Conservation (phyloP, 371 early-diverging fungal genomes). For the Mucor plumbeus region DNA sequence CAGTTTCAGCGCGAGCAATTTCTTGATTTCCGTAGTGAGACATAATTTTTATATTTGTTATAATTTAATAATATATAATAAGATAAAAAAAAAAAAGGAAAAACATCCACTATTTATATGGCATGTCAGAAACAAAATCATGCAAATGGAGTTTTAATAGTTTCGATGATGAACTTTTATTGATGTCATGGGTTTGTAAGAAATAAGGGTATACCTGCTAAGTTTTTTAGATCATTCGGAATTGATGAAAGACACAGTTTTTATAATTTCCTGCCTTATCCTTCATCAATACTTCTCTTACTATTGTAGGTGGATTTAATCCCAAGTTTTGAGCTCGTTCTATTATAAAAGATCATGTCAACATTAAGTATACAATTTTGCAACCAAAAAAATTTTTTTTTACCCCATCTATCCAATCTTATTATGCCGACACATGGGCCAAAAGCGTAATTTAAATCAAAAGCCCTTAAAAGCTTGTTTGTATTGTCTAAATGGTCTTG, state of each 20-base stretch:
- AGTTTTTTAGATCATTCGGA: slow-evolving; percentile 3
- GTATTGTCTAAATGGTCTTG: slow-evolving; percentile 12
- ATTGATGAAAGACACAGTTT: slow-evolving; percentile 19
- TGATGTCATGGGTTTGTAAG: slow-evolving; percentile 16
- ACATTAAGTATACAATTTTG: background rate
- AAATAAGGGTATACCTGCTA: background rate
- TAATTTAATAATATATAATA: background rate
- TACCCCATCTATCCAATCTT: slow-evolving; percentile 25
- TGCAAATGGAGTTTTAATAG: background rate
- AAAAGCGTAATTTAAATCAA: slow-evolving; percentile 24
- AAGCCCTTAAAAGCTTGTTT: slow-evolving; percentile 12
- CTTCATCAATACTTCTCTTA: slow-evolving; percentile 7
- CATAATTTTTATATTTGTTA: background rate
- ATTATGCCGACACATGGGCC: slow-evolving; percentile 30
- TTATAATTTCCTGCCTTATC: slow-evolving; percentile 1
- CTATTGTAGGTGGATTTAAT: slow-evolving; percentile 1
- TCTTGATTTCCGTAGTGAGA: slow-evolving; percentile 4
- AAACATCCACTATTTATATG: background rate
- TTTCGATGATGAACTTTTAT: background rate
- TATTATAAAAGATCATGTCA: background rate
- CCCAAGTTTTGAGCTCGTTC: slow-evolving; percentile 17
- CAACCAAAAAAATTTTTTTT: background rate
- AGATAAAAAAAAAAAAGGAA: slow-evolving; percentile 5
- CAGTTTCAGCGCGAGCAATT: slow-evolving; percentile 32
- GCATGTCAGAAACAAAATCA: background rate